phyloP scores from a whole-genome alignment of 106 monocot genomes.

The Triglochin maritima region DNA sequence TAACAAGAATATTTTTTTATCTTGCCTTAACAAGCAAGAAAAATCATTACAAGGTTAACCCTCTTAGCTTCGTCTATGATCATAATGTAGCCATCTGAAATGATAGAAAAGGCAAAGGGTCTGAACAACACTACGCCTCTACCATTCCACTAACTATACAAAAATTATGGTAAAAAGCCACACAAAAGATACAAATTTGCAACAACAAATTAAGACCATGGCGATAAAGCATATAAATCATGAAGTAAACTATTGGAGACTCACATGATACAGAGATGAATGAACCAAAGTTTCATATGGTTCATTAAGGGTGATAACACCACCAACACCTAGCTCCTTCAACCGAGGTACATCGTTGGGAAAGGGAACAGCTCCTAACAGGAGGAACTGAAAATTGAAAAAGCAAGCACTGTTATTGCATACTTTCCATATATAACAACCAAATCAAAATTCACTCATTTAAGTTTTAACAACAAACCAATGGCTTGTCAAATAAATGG shows the following conservation, averaged over 20 bases:
- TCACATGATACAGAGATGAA: constrained; percentile 59
- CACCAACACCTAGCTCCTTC: constrained; percentile 75
- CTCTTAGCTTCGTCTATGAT: too few relatives aligned
- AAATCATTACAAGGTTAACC: too few relatives aligned
- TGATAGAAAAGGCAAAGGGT: too few relatives aligned
- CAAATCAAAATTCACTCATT: background rate
- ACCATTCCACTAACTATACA: too few relatives aligned
- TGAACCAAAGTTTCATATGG: constrained; percentile 89
- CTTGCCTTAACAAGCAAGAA: too few relatives aligned
- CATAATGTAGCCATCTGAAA: too few relatives aligned
- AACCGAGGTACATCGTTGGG: constrained; percentile 70
- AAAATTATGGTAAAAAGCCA: too few relatives aligned
- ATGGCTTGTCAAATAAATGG: too few relatives aligned
- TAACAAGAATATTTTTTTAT: too few relatives aligned
- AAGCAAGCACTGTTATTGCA: background rate
- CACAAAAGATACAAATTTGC: background rate
- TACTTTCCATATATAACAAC: background rate
- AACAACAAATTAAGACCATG: background rate
- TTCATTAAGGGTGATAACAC: constrained; percentile 86
- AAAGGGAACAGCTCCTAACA: constrained; percentile 96
- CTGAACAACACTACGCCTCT: too few relatives aligned
- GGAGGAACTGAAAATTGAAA: constrained; percentile 47
- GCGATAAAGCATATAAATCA: background rate
- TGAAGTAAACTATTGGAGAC: constrained; percentile 12
- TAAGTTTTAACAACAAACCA: too few relatives aligned